Percentiles rank a stretch among this genome's conserved stretches.
Evolutionary conservation across 345 rosid genomes (phyloP).

Genomic region (Syzygium aqueum): DNA sequence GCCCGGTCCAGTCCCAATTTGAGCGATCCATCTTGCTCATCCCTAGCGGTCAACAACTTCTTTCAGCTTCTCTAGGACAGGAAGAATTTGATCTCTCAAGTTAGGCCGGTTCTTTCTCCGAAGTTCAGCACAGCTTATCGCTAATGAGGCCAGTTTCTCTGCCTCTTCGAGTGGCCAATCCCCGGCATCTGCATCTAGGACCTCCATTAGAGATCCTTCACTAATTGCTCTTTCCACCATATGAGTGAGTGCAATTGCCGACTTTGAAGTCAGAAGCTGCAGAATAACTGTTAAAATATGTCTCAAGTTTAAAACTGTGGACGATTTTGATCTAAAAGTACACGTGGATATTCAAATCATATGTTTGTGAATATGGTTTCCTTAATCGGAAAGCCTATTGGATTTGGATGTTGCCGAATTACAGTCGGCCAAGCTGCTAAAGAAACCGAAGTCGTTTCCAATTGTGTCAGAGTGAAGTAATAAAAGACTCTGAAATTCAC

Average conservation of each 20-base stretch:
- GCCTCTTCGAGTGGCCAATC: constrained; percentile 75
- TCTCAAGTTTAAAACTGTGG: no score
- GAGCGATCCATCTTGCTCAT: no score
- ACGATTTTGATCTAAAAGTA: no score
- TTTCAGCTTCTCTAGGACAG: constrained; percentile 48
- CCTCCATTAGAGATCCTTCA: constrained; percentile 21
- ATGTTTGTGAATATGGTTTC: no score
- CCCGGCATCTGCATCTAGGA: constrained; percentile 68
- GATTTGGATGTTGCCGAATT: no score
- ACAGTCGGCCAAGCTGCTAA: no score
- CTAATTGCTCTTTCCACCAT: constrained; percentile 52
- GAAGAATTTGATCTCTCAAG: constrained; percentile 46
- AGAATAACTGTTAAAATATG: constrained; percentile 26
- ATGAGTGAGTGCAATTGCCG: constrained; percentile 62
- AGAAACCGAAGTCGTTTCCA: no score
- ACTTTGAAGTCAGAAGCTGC: constrained; percentile 72
- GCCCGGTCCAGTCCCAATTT: no score
- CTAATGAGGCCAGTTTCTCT: constrained; percentile 50
- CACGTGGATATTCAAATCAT: no score
- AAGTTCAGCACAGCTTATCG: constrained; percentile 64
- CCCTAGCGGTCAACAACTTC: constrained; percentile 25
- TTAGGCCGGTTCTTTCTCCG: constrained; percentile 64
- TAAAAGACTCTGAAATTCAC: no score
- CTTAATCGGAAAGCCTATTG: no score
- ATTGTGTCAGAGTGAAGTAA: no score